phyloP scores from a whole-genome alignment of 768 basidiomycete species.

The Kwoniella dendrophila region DNA sequence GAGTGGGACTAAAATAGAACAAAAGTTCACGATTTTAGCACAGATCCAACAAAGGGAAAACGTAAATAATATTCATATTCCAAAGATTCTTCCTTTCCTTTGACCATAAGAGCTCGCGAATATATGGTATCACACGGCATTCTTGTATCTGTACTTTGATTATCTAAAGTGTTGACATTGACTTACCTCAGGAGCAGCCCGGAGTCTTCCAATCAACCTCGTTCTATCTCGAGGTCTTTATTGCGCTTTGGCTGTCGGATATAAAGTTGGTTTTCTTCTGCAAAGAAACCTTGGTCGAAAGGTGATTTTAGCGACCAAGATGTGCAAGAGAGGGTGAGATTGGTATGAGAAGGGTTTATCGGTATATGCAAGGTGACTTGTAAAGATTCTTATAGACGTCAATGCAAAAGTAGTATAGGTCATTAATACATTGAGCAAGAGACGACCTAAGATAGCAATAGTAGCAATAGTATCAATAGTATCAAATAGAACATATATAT shows the following conservation, averaged over 20 bases:
- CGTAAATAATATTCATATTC: too few relatives aligned
- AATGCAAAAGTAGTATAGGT: too few relatives aligned
- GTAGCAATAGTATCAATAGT: too few relatives aligned
- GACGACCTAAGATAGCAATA: too few relatives aligned
- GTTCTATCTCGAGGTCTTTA: constrained; percentile 9
- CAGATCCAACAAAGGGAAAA: neutral
- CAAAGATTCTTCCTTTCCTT: neutral
- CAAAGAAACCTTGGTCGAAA: neutral
- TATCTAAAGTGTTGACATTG: neutral
- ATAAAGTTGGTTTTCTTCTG: neutral
- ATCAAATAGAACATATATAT: neutral
- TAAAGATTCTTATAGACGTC: too few relatives aligned
- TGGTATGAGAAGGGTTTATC: too few relatives aligned
- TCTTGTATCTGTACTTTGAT: too few relatives aligned
- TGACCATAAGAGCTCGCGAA: neutral
- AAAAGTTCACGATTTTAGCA: neutral
- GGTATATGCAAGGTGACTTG: too few relatives aligned
- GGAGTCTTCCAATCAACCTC: constrained; percentile 30
- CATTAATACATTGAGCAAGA: too few relatives aligned
- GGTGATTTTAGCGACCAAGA: constrained; percentile 1
- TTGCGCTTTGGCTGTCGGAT: constrained; percentile 4
- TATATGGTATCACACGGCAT: constrained; percentile 1
- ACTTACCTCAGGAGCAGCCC: constrained; percentile 24
- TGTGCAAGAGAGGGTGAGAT: neutral
- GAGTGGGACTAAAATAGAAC: constrained; percentile 9